phyloP scores from a whole-genome alignment of 2,329 filamentous ascomycete species.

The Clarireedia monteithiana region DNA sequence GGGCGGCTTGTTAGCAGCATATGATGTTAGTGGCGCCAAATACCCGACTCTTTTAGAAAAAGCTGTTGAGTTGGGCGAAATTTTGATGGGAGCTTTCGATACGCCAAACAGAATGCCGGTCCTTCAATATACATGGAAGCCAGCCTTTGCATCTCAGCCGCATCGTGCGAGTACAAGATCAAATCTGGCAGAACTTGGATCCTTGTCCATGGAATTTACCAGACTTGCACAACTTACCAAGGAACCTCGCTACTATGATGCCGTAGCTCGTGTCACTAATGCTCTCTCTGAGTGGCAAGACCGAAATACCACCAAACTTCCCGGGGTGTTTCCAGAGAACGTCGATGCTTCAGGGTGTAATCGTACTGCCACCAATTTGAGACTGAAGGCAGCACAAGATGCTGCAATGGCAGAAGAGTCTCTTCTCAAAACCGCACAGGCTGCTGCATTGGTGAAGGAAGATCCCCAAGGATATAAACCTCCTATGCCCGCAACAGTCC shows the following conservation, averaged over 20 bases:
- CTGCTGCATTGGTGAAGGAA: conserved; percentile 8
- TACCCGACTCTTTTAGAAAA: conserved; percentile 63
- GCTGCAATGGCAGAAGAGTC: conserved; percentile 7
- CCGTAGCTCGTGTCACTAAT: conserved; percentile 76
- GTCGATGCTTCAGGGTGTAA: conserved; percentile 79
- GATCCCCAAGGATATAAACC: conserved; percentile 28
- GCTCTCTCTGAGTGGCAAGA: conserved; percentile 70
- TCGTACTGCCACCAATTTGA: conserved; percentile 14
- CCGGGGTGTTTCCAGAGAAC: conserved; percentile 72
- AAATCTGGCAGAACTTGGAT: conserved; percentile 52
- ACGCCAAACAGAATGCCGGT: conserved; percentile 92
- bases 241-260: conserved; percentile 80
- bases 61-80: conserved; percentile 63
- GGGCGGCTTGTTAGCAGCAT: conserved; percentile 77
- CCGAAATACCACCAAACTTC: conserved; percentile 50
- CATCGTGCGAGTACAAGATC: conserved; percentile 51
- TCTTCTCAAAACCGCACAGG: conserved; percentile 6
- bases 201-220: conserved; percentile 82
- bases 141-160: conserved; percentile 52
- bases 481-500: conserved; percentile 11
- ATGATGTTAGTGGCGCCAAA: conserved; percentile 69
- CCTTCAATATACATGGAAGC: conserved; percentile 72
- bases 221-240: conserved; percentile 78
- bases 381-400: neutral
- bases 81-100: conserved; percentile 67